Evolutionary conservation across 2,329 filamentous ascomycete genomes (phyloP).

Genomic region (Dactylonectria estremocensis): DNA sequence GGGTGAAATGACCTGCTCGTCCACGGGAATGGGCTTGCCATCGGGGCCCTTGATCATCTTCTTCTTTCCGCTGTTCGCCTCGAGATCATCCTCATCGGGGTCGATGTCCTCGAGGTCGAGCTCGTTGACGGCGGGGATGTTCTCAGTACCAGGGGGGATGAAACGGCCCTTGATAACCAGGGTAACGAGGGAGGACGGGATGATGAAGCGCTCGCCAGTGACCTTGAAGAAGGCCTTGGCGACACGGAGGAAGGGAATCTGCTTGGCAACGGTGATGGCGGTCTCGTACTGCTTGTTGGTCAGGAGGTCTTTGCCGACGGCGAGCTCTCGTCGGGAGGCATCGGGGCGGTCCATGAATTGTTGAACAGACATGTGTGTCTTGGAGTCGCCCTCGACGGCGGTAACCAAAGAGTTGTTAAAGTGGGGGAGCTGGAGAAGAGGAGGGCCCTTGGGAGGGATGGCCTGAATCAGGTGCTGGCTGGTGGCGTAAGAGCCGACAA

Average conservation of each 20-base stretch:
- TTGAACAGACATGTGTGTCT: slow-evolving; percentile 84
- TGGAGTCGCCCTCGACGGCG: slow-evolving; percentile 81
- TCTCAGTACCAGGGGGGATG: slow-evolving; percentile 85
- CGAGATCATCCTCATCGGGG: slow-evolving; percentile 91
- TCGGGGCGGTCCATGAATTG: slow-evolving; percentile 91
- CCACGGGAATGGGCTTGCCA: slow-evolving; percentile 69
- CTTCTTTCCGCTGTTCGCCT: slow-evolving; percentile 85
- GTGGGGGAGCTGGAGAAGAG: slow-evolving; percentile 91
- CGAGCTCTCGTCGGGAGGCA: slow-evolving; percentile 78
- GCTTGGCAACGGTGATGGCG: slow-evolving; percentile 82
- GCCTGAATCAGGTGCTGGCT: slow-evolving; percentile 94
- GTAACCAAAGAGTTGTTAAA: slow-evolving; percentile 79
- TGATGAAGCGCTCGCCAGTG: slow-evolving; percentile 92
- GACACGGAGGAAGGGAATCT: slow-evolving; percentile 87
- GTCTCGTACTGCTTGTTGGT: slow-evolving; percentile 83
- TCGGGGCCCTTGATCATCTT: slow-evolving; percentile 74
- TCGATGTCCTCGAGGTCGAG: slow-evolving; percentile 92
- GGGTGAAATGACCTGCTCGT: slow-evolving; percentile 78
- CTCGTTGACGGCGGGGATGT: slow-evolving; percentile 82
- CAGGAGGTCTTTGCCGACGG: slow-evolving; percentile 79
- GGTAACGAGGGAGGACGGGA: slow-evolving; percentile 91
- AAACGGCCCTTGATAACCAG: slow-evolving; percentile 96
- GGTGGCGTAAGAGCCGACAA: slow-evolving; percentile 85
- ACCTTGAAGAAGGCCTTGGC: slow-evolving; percentile 99
- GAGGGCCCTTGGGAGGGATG: slow-evolving; percentile 84